phyloP scores from a whole-genome alignment of 257 asterid genomes.

The Asclepias syriaca region DNA sequence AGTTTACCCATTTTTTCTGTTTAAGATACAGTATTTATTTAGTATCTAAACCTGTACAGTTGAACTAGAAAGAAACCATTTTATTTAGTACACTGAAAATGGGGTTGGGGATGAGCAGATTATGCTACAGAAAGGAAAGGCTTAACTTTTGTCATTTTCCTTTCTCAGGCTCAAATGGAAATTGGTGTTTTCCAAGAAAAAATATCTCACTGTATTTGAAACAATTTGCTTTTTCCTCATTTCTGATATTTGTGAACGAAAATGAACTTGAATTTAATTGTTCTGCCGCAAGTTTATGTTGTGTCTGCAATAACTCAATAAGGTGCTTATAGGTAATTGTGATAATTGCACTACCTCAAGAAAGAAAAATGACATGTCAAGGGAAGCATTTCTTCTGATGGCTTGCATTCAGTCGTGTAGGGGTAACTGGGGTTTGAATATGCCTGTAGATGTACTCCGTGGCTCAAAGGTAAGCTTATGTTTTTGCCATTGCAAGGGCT shows the following conservation, averaged over 20 bases:
- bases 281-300: background rate
- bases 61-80: background rate
- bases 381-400: conserved; percentile 90
- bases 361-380: conserved; percentile 68
- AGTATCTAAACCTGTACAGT: background rate
- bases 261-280: background rate
- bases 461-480: conserved; percentile 82
- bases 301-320: background rate
- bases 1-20: background rate
- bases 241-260: background rate
- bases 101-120: background rate
- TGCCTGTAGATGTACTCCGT: conserved; percentile 89
- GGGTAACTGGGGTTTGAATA: conserved; percentile 87
- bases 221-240: background rate
- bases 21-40: background rate
- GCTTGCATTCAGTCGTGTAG: conserved; percentile 76
- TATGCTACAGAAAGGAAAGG: background rate
- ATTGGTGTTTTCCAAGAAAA: background rate
- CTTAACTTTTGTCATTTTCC: background rate
- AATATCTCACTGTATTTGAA: background rate
- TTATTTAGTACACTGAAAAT: background rate
- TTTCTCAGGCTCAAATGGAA: background rate
- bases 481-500: conserved; percentile 7
- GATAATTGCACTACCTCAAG: conserved; percentile 81
- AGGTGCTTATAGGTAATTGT: conserved; percentile 59